Conservation (phyloP, 176 grass and related monocot species). For the Dactylis glomerata region DNA sequence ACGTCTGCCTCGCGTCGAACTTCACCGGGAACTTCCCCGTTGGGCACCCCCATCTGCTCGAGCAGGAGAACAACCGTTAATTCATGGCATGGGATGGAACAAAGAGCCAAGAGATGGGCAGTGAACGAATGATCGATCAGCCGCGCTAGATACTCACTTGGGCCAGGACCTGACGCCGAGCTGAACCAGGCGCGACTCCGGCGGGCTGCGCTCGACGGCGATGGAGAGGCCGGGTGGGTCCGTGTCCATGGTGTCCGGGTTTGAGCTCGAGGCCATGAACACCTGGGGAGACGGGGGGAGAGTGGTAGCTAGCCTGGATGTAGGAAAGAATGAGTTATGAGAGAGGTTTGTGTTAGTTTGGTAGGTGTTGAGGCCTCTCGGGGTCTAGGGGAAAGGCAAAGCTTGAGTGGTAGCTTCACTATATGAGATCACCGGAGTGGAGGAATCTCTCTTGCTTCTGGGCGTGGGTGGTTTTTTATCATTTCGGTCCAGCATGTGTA, state of each 20-base stretch:
- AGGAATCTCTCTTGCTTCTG: neutral
- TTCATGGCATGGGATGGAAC: neutral
- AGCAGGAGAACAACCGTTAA: neutral
- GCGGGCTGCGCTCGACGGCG: slow-evolving; percentile 60
- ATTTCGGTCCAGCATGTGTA: slow-evolving; percentile 21
- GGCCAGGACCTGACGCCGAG: slow-evolving; percentile 95
- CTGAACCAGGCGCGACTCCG: slow-evolving; percentile 61
- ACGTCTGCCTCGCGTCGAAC: slow-evolving; percentile 83
- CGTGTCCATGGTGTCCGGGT: slow-evolving; percentile 55
- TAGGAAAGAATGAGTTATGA: neutral
- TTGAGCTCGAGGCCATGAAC: slow-evolving; percentile 75
- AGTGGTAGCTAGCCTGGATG: slow-evolving; percentile 21
- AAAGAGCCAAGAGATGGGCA: neutral
- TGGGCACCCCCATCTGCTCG: slow-evolving; percentile 77
- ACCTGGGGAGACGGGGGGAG: slow-evolving; percentile 8
- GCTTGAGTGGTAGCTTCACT: slow-evolving; percentile 14
- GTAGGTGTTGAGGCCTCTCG: slow-evolving; percentile 14
- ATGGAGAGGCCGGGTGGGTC: slow-evolving; percentile 49
- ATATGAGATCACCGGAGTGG: slow-evolving; percentile 9
- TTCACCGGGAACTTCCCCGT: slow-evolving; percentile 78
- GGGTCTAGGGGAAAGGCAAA: slow-evolving; percentile 13
- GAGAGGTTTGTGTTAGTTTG: slow-evolving; percentile 6
- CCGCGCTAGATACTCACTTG: slow-evolving; percentile 59
- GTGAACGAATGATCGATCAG: neutral
- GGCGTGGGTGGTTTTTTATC: neutral